Evolutionary conservation across 352 stramenopile species (phyloP).

Genomic region (Phytophthora pinifolia): DNA sequence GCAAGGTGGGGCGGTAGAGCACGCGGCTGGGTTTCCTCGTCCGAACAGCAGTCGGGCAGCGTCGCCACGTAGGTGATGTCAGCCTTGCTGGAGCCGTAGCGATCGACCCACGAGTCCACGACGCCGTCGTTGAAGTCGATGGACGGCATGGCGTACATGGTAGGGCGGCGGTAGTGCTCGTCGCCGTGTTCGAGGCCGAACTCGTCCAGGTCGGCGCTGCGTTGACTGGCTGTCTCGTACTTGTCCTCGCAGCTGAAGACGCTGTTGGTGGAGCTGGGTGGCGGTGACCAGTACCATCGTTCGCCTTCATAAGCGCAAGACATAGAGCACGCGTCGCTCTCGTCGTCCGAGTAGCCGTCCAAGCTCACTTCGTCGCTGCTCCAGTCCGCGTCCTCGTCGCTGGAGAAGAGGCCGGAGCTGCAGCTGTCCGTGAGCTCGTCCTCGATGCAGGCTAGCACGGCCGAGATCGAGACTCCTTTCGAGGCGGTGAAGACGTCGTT

Average conservation of each 20-base stretch:
- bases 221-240: conserved; percentile 26
- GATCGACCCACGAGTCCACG: conserved; percentile 29
- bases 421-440: conserved; percentile 32
- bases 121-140: conserved; percentile 23
- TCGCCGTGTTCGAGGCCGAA: conserved; percentile 21
- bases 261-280: conserved; percentile 26
- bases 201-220: conserved; percentile 24
- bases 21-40: conserved; percentile 4
- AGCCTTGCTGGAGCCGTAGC: conserved; percentile 26
- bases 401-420: conserved; percentile 30
- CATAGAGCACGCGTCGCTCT: not conserved
- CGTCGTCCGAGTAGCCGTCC: conserved; percentile 20
- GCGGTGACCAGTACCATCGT: conserved; percentile 31
- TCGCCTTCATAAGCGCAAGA: conserved; percentile 22
- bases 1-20: not conserved
- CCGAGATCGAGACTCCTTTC: conserved; percentile 15
- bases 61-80: conserved; percentile 33
- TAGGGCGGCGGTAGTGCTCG: conserved; percentile 25
- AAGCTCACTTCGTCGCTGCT: conserved; percentile 30
- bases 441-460: conserved; percentile 7
- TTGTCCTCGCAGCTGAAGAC: conserved; percentile 24
- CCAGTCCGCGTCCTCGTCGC: conserved; percentile 27
- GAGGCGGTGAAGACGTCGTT: conserved; percentile 30
- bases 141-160: conserved; percentile 33
- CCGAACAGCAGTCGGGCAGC: conserved; percentile 9